These are phyloP conservation scores for Biscogniauxia mediterranea DNA, from an alignment of 2,329 filamentous ascomycete species.

Conservation along the genomic window DNA sequence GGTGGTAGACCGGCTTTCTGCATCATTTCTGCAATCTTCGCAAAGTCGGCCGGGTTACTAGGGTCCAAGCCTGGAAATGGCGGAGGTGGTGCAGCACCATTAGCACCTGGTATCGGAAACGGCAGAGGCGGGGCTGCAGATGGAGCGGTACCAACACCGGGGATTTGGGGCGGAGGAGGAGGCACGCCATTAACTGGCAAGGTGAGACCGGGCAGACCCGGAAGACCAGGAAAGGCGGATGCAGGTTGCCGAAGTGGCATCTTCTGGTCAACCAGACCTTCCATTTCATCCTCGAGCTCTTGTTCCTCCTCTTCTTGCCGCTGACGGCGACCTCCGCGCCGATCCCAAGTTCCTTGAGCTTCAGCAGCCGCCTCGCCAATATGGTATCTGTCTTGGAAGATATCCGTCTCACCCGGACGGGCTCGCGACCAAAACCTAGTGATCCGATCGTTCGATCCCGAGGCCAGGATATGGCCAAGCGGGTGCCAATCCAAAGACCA, in stretches of 20 bases:
- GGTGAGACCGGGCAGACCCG: conserved; percentile 47
- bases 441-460: conserved; percentile 93
- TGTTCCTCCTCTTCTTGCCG: conserved; percentile 91
- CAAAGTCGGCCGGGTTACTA: conserved; percentile 59
- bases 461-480: conserved; percentile 89
- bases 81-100: conserved; percentile 41
- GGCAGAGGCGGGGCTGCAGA: conserved; percentile 45
- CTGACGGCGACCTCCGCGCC: conserved; percentile 72
- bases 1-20: conserved; percentile 62
- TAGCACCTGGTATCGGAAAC: conserved; percentile 46
- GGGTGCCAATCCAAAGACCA: conserved; percentile 99
- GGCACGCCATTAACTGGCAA: conserved; percentile 38
- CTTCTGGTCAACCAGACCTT: conserved; percentile 88
- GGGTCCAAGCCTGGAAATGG: conserved; percentile 55
- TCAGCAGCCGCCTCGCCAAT: conserved; percentile 92
- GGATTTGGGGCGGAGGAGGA: conserved; percentile 35
- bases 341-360: conserved; percentile 91
- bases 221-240: conserved; percentile 55
- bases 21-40: conserved; percentile 62
- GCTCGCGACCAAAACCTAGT: conserved; percentile 96
- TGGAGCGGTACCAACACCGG: conserved; percentile 30
- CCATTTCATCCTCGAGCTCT: conserved; percentile 88
- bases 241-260: conserved; percentile 61
- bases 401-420: conserved; percentile 81
- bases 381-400: conserved; percentile 88